Conservation (phyloP, 257 asterid species). For the Verbena officinalis region DNA sequence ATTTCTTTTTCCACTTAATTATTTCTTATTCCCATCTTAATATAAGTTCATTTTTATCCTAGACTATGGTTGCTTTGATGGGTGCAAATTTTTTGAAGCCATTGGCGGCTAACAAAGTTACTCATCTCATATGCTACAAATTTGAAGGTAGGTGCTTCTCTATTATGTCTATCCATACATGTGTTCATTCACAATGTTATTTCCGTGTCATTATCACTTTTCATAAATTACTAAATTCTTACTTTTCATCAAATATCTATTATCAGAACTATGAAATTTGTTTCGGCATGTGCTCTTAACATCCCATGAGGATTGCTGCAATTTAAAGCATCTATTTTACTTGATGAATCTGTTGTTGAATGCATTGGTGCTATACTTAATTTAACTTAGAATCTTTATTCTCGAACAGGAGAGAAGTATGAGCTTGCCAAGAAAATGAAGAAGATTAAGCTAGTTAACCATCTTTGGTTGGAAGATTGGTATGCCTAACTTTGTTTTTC, state of each 20-base stretch:
- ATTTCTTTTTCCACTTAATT: neutral
- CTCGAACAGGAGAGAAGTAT: conserved; percentile 76
- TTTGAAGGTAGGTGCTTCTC: conserved; percentile 67
- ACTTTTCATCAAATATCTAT: neutral
- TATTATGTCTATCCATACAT: conserved; percentile 12
- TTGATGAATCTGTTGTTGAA: no score
- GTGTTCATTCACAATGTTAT: neutral
- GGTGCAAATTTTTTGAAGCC: conserved; percentile 93
- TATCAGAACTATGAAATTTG: neutral
- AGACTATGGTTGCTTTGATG: conserved; percentile 91
- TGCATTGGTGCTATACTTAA: neutral
- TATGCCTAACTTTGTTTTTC: conserved; percentile 36
- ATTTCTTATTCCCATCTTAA: conserved; percentile 22
- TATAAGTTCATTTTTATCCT: conserved; percentile 24
- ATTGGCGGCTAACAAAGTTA: conserved; percentile 71
- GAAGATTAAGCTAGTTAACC: conserved; percentile 82
- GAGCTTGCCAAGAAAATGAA: conserved; percentile 77
- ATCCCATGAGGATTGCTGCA: no score
- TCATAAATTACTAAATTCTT: neutral
- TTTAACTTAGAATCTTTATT: conserved; percentile 11
- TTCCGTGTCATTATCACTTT: neutral
- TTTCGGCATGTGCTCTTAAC: neutral
- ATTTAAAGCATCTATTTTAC: no score
- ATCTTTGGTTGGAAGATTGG: conserved; percentile 95
- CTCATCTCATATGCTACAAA: conserved; percentile 97